phyloP scores from a whole-genome alignment of 208 protist species.

The Herpetomonas tarakana region DNA sequence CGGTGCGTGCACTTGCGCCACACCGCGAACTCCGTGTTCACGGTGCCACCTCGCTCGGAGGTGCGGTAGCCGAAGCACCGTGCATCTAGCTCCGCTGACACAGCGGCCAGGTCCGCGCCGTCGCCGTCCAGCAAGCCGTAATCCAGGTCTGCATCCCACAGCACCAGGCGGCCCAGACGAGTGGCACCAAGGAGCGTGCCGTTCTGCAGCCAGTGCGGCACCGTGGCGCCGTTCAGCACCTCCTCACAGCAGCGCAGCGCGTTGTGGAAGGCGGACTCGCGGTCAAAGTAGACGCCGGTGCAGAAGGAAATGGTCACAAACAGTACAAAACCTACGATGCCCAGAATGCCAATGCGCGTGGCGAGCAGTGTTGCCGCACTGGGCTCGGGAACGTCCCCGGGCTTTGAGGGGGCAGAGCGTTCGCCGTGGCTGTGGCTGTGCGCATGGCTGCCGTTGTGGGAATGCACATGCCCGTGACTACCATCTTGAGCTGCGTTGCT shows the following conservation, averaged over 20 bases:
- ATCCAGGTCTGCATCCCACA: constrained; percentile 87
- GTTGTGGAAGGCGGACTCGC: constrained; percentile 50
- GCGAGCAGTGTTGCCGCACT: constrained; percentile 26
- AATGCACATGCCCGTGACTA: too few species aligned
- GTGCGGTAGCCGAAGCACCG: constrained; percentile 52
- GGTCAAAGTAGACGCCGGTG: constrained; percentile 70
- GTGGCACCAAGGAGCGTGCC: constrained; percentile 74
- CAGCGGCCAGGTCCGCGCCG: constrained; percentile 29
- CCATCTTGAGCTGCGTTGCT: too few species aligned
- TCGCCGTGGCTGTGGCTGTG: not conserved
- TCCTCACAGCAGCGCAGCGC: constrained; percentile 56
- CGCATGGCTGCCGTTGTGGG: too few species aligned
- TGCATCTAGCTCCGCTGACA: constrained; percentile 22
- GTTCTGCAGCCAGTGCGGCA: constrained; percentile 68
- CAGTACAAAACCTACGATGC: constrained; percentile 41
- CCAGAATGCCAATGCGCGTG: constrained; percentile 39
- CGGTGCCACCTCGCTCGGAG: constrained; percentile 17
- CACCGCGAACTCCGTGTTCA: constrained; percentile 26
- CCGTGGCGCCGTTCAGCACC: constrained; percentile 29
- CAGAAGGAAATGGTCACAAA: constrained; percentile 71
- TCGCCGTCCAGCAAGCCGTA: constrained; percentile 43
- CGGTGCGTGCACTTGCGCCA: constrained; percentile 75
- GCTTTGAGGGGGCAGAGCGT: not conserved
- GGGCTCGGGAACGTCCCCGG: not conserved
- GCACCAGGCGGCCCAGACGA: constrained; percentile 61